phyloP scores from a whole-genome alignment of 2,329 filamentous ascomycete species.

The Simplicillium aogashimaense region DNA sequence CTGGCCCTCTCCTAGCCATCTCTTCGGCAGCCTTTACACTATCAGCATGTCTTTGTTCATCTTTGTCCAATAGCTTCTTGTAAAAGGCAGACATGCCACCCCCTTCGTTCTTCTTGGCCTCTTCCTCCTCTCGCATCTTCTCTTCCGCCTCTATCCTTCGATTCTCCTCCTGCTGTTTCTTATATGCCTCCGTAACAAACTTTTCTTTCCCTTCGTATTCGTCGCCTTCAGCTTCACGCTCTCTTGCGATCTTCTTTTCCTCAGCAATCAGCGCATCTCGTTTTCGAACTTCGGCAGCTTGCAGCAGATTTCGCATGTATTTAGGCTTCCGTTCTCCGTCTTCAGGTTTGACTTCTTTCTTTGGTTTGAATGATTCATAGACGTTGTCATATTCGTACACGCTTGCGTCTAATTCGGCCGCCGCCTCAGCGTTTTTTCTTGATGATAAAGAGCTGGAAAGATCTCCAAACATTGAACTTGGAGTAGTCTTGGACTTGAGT shows the following conservation, averaged over 20 bases:
- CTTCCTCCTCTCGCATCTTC: conserved; percentile 50
- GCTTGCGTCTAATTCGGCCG: conserved; percentile 57
- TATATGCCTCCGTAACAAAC: conserved; percentile 78
- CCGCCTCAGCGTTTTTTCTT: conserved; percentile 53
- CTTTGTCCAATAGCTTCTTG: conserved; percentile 60
- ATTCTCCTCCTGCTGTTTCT: conserved; percentile 70
- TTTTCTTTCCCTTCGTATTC: conserved; percentile 76
- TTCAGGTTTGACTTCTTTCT: conserved; percentile 45
- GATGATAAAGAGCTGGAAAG: conserved; percentile 56
- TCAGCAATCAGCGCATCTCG: conserved; percentile 69
- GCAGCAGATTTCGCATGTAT: conserved; percentile 67
- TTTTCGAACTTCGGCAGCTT: conserved; percentile 66
- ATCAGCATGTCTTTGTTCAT: conserved; percentile 60
- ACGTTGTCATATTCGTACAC: conserved; percentile 82
- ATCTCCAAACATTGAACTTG: conserved; percentile 47
- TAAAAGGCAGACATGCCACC: conserved; percentile 75
- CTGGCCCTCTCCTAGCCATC: conserved; percentile 30
- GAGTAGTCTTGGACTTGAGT: conserved; percentile 30
- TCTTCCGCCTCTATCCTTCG: conserved; percentile 62
- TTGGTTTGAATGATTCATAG: conserved; percentile 66
- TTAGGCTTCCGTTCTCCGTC: conserved; percentile 56
- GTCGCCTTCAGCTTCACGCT: conserved; percentile 72
- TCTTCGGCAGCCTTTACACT: conserved; percentile 58
- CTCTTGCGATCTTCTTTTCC: conserved; percentile 69
- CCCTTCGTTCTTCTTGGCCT: conserved; percentile 51